Evolutionary conservation across 2,329 filamentous ascomycete genomes (phyloP), one percentile per base, ranked within the genome.

Genomic region (Fusarium sp.): DNA sequence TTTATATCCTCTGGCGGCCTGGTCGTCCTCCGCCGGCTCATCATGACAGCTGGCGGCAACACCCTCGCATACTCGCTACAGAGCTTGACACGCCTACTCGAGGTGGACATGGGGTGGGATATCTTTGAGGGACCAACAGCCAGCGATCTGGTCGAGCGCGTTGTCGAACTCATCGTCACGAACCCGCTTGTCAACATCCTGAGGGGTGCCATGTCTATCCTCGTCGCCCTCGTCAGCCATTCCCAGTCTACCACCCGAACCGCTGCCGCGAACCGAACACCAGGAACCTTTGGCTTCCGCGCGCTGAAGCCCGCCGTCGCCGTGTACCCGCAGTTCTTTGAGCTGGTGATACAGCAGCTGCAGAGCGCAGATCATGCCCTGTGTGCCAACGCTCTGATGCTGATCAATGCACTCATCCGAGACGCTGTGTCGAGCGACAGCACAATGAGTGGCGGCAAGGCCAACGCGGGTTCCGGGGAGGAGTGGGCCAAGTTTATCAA

Each of bases 61-160:
- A 98, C 97, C 1, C 88, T 99, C 80, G 97, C 97, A 70, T 99
- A 99, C 85, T 94, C 95, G 71, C 87, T 99, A 69, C 96, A 97
- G 76, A 97, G 94, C 79, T 89, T 98, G 78, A 94, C 92, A 67
- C 91, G 95, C 66, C 85, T 99, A 69, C 87, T 99, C 71, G 97
- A 99, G 84, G 93, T 98, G 43, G 97, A 98, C 84, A 98, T 98
- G 90, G 97, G 97, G 68, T 99, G 97, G 97, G 95, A 98, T 74
- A 91, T 93, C 70, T 94, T 95, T 79, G 92, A 94, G 78, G 87
- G 88, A 2, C 83, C 88, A 20, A 85, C 86, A 7, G 86, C 90
- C 18, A 88, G 91, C 68, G 93, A 94, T 78, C 86, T 96, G 60
- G 91, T 92, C 48, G 91, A 92, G 83, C 86, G 90, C 86, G 91